A percentile compares a stretch with the other conserved stretches of the same genome.
These are phyloP conservation scores for Aspergillus cejpii DNA, from an alignment of 2,329 filamentous ascomycete species.

Conservation along the genomic window DNA sequence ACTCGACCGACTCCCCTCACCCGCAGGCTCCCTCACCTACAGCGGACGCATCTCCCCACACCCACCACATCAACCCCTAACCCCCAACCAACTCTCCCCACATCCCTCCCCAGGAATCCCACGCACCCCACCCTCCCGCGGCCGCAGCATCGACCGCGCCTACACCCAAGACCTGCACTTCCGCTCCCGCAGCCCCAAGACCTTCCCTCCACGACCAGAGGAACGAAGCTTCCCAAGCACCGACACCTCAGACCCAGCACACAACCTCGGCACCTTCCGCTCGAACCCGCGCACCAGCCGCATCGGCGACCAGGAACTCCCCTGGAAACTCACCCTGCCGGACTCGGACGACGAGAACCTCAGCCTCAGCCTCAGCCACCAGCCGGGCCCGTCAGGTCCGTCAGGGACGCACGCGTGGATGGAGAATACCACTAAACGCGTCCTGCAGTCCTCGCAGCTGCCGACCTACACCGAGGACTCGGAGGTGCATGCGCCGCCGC, in stretches of 20 bases:
- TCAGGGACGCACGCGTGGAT: slow-evolving; percentile 2
- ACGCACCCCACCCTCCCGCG: slow-evolving; percentile 13
- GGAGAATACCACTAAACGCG: slow-evolving; percentile 7
- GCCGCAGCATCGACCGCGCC: slow-evolving; percentile 13
- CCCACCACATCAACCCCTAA: neutral
- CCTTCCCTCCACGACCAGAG: slow-evolving; percentile 22
- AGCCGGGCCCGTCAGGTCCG: too few species aligned
- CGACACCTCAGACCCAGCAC: slow-evolving; percentile 21
- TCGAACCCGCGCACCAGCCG: slow-evolving; percentile 28
- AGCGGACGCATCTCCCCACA: neutral
- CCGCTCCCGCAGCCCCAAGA: slow-evolving; percentile 33
- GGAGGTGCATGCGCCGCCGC: slow-evolving; percentile 3
- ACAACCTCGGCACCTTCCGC: slow-evolving; percentile 31
- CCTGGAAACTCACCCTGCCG: slow-evolving; percentile 33
- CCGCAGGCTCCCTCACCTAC: neutral
- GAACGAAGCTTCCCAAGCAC: slow-evolving; percentile 18
- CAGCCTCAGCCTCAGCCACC: too few species aligned
- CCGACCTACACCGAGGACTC: slow-evolving; percentile 17
- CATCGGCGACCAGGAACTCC: slow-evolving; percentile 32
- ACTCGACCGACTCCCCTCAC: neutral
- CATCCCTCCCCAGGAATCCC: slow-evolving; percentile 4
- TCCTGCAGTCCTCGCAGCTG: slow-evolving; percentile 5
- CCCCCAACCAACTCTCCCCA: neutral
- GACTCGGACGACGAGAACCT: slow-evolving; percentile 11
- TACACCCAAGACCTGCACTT: slow-evolving; percentile 33